Base-by-base conservation (phyloP, 176 grass and related monocot genomes). In the Pontederia crassipes region DNA sequence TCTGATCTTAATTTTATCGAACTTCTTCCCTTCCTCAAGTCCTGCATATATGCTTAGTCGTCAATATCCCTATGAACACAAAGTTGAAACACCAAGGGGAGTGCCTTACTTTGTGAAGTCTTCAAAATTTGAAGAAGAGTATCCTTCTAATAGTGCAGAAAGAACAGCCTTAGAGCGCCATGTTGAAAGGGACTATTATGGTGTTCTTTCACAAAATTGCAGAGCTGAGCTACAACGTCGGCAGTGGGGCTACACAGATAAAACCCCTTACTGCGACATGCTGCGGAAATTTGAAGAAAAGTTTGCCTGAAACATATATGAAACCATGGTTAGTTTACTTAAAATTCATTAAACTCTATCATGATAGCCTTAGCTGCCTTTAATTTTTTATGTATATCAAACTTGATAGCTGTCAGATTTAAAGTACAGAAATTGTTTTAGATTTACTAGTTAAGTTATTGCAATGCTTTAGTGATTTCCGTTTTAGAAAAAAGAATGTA, bases 21-120 rank as follows among this genome's bases (percentile, higher is more conserved):
- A 88, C 73, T 88, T 97, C 48, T 67, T 97, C 12, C 87, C 92
- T 1, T 91, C 92, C 7, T 82, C 83, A 73, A 87, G 88, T n/a
- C 87, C 92, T 8, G 60, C 91, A 17, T 97, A 88, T 58, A 75
- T 78, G 4, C 78, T 96, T 2, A 73, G 66, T 35, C 92, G 78
- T 14, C 20, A 57, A 0, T 80, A 96, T 52, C 76, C 83, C 47
- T 90, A 88, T 56, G 83, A 90, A 32, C 70, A 96, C 49, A 91
- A 88, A 60, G 67, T 90, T 35, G 74, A 88, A 61, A 96, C 92
- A 18, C 49, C 75, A 47, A 82, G 73, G 1, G 82, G 86, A 65
- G 83, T 96, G 24, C 0, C 72, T 48, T 96, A 90, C 76, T 90
- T 78, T 76, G 87, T 96, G 32, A 96, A 90, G 70, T 61, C 83